Conservation (phyloP, 225 moss, liverwort and hornwort species). For the Straminergon stramineum region DNA sequence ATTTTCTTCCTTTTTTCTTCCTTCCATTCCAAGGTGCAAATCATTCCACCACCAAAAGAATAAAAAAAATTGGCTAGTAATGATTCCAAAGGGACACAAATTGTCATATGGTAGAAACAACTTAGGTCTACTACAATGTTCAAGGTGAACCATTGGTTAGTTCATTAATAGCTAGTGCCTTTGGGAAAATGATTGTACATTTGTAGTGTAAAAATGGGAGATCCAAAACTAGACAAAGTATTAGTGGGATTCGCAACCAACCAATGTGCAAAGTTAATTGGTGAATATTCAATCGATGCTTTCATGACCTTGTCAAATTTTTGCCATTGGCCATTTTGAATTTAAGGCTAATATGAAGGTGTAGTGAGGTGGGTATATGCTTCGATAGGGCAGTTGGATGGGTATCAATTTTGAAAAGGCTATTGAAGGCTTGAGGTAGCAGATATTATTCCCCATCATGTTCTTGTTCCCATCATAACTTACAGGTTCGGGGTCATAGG, state of each 20-base stretch:
- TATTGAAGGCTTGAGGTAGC: neutral
- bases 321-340: neutral
- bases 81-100: neutral
- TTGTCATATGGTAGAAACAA: neutral
- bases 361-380: neutral
- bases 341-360: neutral
- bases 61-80: neutral
- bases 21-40: neutral
- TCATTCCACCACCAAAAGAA: neutral
- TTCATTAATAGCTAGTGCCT: no score
- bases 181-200: no score
- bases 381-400: accelerated
- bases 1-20: neutral
- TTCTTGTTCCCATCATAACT: accelerated
- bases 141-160: no score
- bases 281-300: accelerated
- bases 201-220: no score
- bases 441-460: accelerated
- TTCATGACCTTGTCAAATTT: neutral
- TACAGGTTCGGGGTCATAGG: accelerated
- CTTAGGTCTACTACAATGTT: neutral
- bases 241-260: no score
- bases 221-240: no score
- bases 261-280: neutral
- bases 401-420: neutral